phyloP scores from a whole-genome alignment of 176 grass and related monocot genomes.

The Metroxylon sagu region DNA sequence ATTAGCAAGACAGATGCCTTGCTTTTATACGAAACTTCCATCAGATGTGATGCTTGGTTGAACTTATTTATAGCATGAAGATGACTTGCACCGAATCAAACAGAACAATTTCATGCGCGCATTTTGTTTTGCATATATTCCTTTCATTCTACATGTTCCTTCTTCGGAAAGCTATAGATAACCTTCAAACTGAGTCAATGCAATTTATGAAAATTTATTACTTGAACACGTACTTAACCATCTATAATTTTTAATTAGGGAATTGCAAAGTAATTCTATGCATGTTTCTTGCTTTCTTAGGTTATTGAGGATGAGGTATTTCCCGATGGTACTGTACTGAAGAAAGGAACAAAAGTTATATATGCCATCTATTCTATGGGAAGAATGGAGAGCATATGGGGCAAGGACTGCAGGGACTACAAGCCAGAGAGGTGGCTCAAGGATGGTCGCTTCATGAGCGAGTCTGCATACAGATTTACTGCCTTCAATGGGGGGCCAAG shows the following conservation, averaged over 20 bases:
- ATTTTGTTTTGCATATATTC: too few relatives aligned
- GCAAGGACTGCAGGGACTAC: conserved; percentile 75
- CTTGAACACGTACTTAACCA: too few relatives aligned
- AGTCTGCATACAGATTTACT: conserved; percentile 91
- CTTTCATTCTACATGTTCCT: too few relatives aligned
- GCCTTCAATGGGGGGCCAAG: conserved; percentile 86
- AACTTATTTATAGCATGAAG: too few relatives aligned
- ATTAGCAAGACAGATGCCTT: too few relatives aligned
- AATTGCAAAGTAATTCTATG: neutral
- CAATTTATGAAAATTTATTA: too few relatives aligned
- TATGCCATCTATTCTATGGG: conserved; percentile 93
- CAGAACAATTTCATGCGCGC: too few relatives aligned
- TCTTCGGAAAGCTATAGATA: too few relatives aligned
- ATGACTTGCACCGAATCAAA: too few relatives aligned
- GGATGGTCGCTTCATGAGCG: conserved; percentile 71
- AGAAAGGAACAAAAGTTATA: conserved; percentile 84
- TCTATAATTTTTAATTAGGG: neutral
- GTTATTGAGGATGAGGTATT: conserved; percentile 90
- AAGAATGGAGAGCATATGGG: conserved; percentile 95
- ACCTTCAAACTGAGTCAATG: too few relatives aligned
- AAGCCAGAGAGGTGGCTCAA: conserved; percentile 85
- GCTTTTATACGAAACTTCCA: too few relatives aligned
- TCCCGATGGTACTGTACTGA: conserved; percentile 84
- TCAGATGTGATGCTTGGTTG: too few relatives aligned
- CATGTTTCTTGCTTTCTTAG: conserved; percentile 25